Percentiles rank a stretch among this genome's conserved stretches.
Conservation (phyloP, 139 green algal genomes). For the Dunaliella primolecta region DNA sequence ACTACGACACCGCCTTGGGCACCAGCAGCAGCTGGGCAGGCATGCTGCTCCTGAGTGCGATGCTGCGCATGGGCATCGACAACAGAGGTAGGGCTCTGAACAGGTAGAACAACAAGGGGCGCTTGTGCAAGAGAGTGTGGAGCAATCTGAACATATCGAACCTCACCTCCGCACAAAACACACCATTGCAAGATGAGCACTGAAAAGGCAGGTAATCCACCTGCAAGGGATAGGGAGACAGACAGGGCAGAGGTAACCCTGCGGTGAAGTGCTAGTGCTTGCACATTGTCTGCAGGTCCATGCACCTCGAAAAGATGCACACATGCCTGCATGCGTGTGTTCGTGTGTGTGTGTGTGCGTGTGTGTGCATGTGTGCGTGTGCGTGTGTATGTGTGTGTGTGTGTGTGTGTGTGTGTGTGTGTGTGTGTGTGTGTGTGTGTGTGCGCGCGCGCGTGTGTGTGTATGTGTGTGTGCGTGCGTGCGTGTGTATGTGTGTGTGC, state of each 20-base stretch:
- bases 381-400: neutral
- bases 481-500: conserved; percentile 1
- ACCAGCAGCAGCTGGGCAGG: neutral
- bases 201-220: neutral
- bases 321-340: neutral
- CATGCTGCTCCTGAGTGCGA: neutral
- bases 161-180: neutral
- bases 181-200: neutral
- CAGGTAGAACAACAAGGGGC: too few relatives aligned
- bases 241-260: too few relatives aligned
- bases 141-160: too few relatives aligned
- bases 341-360: neutral
- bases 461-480: neutral
- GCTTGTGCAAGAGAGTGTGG: too few relatives aligned
- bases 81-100: too few relatives aligned
- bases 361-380: neutral
- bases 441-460: neutral
- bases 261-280: too few relatives aligned
- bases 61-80: too few relatives aligned
- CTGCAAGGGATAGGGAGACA: too few relatives aligned
- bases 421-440: neutral
- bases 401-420: neutral
- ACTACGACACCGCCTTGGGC: neutral
- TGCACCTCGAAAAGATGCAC: too few relatives aligned
- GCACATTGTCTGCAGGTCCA: too few relatives aligned